A percentile compares a stretch with the other conserved stretches of the same genome.
Evolutionary conservation across 2,329 filamentous ascomycete genomes (phyloP).

Genomic region (Colletotrichum echinochloae): DNA sequence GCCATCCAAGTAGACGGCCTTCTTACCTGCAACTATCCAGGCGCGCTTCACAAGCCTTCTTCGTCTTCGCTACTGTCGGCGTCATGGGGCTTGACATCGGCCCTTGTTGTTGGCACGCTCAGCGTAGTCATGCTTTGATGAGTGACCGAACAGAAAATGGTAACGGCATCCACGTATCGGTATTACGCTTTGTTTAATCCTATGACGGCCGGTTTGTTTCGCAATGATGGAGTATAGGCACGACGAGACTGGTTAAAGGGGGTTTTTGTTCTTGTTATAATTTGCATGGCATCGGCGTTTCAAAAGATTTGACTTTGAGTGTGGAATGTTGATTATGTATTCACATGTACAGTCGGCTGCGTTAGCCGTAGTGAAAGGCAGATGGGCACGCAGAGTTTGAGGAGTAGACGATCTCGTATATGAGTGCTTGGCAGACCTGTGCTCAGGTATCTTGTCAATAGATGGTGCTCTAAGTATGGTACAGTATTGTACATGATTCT

Average conservation of each 20-base stretch:
- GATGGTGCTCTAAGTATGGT: not conserved
- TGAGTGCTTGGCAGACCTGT: not conserved
- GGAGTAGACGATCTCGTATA: not conserved
- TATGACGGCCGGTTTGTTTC: slow-evolving; percentile 24
- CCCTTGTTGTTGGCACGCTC: slow-evolving; percentile 27
- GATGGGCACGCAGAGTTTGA: not conserved
- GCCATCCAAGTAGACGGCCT: slow-evolving; percentile 47
- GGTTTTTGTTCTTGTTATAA: slow-evolving; percentile 1
- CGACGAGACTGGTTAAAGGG: slow-evolving; percentile 13
- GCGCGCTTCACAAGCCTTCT: slow-evolving; percentile 64
- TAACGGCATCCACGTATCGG: not conserved
- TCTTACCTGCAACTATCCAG: slow-evolving; percentile 71
- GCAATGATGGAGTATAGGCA: not conserved
- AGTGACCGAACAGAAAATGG: not conserved
- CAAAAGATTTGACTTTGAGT: not conserved
- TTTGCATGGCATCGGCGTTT: slow-evolving; percentile 40
- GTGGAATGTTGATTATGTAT: not conserved
- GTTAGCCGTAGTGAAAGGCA: not conserved
- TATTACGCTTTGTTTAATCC: slow-evolving; percentile 11
- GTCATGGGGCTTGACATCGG: slow-evolving; percentile 43
- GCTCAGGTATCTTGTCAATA: too few species aligned
- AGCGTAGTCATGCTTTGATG: slow-evolving; percentile 18
- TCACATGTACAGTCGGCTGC: not conserved
- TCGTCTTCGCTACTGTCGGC: slow-evolving; percentile 45
- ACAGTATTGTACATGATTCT: not conserved